A percentile compares a stretch with the other conserved stretches of the same genome.
These are phyloP conservation scores for Trametopsis cervina DNA, from an alignment of 768 basidiomycete genomes.

Conservation along the genomic window DNA sequence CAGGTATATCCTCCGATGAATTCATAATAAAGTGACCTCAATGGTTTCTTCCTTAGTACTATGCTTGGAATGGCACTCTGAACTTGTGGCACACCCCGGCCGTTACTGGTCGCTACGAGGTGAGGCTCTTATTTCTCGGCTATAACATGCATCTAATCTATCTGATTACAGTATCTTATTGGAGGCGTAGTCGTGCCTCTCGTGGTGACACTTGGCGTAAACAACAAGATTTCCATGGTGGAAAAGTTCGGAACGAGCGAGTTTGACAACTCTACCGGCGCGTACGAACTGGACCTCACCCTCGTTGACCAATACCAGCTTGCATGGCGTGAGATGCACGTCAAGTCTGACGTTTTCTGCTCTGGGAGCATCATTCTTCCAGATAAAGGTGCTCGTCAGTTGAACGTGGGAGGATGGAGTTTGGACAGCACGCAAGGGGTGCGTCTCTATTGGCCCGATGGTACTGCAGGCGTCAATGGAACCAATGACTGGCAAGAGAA, in stretches of 20 bases:
- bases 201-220: conserved; percentile 69
- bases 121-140: conserved; percentile 20
- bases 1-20: conserved; percentile 36
- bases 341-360: conserved; percentile 77
- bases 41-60: conserved; percentile 14
- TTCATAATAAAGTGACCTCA: background rate
- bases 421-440: conserved; percentile 65
- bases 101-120: conserved; percentile 67
- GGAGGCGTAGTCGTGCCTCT: conserved; percentile 64
- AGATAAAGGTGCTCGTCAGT: conserved; percentile 59
- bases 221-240: conserved; percentile 76
- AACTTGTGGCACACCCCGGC: conserved; percentile 59
- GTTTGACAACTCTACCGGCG: conserved; percentile 61
- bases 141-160: background rate
- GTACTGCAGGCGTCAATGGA: conserved; percentile 57
- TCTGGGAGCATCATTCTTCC: conserved; percentile 68
- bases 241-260: conserved; percentile 67
- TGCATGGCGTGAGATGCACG: conserved; percentile 73
- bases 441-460: conserved; percentile 67
- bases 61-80: conserved; percentile 29
- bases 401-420: conserved; percentile 70
- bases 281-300: conserved; percentile 68
- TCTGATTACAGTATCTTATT: conserved; percentile 33
- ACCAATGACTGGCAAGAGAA: conserved; percentile 83
- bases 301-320: conserved; percentile 34